These are phyloP conservation scores for Lagenidium giganteum DNA, from an alignment of 352 stramenopile genomes.

Conservation along the genomic window DNA sequence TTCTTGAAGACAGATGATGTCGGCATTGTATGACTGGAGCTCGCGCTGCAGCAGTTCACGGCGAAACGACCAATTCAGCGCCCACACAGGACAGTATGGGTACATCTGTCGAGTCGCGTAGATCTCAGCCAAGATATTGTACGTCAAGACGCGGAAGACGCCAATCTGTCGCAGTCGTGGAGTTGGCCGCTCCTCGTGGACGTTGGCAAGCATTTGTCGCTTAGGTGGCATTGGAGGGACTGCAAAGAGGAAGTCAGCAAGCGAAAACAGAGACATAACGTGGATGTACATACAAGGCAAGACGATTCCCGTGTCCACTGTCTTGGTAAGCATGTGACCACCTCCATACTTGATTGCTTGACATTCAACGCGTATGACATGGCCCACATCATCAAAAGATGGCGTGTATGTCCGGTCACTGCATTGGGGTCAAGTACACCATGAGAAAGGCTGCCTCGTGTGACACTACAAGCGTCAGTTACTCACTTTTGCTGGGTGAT, in stretches of 20 bases:
- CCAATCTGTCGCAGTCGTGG: conserved; percentile 74
- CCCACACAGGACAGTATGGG: conserved; percentile 96
- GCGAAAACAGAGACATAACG: background rate
- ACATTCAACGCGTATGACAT: conserved; percentile 81
- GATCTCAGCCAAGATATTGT: conserved; percentile 91
- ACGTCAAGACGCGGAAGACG: conserved; percentile 83
- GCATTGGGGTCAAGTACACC: background rate
- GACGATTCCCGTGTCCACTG: conserved; percentile 80
- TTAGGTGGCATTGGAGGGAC: conserved; percentile 69
- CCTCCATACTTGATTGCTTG: conserved; percentile 50
- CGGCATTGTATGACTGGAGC: conserved; percentile 88
- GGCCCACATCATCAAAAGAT: conserved; percentile 56
- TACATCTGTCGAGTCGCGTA: conserved; percentile 92
- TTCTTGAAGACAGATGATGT: conserved; percentile 98
- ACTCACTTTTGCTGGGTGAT: conserved; percentile 20
- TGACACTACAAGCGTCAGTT: background rate
- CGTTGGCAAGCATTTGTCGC: conserved; percentile 78
- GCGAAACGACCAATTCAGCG: conserved; percentile 96
- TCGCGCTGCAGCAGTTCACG: conserved; percentile 88
- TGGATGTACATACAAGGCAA: conserved; percentile 66
- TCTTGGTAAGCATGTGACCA: conserved; percentile 59
- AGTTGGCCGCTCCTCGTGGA: conserved; percentile 70
- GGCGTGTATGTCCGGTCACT: conserved; percentile 57
- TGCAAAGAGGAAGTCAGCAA: conserved; percentile 19
- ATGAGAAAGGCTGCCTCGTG: background rate